These are phyloP conservation scores for Crithidia expoeki DNA, from an alignment of 208 protist species.

Conservation along the genomic window DNA sequence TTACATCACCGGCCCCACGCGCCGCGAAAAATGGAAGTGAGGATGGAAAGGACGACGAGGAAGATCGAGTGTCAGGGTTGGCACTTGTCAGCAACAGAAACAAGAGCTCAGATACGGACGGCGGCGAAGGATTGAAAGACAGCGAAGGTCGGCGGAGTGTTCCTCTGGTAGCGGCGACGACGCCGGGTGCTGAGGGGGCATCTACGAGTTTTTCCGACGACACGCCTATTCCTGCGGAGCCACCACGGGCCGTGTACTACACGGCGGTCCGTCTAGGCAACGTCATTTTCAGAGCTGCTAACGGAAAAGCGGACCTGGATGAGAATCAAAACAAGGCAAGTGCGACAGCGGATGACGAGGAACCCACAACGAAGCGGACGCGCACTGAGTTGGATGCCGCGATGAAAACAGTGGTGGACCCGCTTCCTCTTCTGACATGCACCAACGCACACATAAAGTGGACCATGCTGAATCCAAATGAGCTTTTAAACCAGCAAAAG, in stretches of 20 bases:
- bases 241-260: slow-evolving; percentile 23
- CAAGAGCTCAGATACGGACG: not conserved
- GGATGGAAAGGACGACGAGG: not conserved
- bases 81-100: too few relatives aligned
- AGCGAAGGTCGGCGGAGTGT: slow-evolving; percentile 10
- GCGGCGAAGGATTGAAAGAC: not conserved
- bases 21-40: not conserved
- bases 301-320: not conserved
- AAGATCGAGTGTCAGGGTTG: not conserved
- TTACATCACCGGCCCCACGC: slow-evolving; percentile 10
- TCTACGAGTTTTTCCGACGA: not conserved
- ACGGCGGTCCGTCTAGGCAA: slow-evolving; percentile 32
- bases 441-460: slow-evolving; percentile 71
- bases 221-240: not conserved
- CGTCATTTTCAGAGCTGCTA: slow-evolving; percentile 19
- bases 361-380: not conserved
- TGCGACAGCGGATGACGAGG: not conserved
- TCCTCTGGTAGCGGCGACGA: slow-evolving; percentile 10
- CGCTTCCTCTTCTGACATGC: slow-evolving; percentile 38
- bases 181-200: not conserved
- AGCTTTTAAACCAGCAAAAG: slow-evolving; percentile 4
- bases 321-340: not conserved
- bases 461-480: slow-evolving; percentile 51
- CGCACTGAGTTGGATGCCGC: not conserved
- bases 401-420: not conserved